These are phyloP conservation scores for Eremochloa ophiuroides DNA, from an alignment of 176 grass and related monocot genomes.

Conservation along the genomic window DNA sequence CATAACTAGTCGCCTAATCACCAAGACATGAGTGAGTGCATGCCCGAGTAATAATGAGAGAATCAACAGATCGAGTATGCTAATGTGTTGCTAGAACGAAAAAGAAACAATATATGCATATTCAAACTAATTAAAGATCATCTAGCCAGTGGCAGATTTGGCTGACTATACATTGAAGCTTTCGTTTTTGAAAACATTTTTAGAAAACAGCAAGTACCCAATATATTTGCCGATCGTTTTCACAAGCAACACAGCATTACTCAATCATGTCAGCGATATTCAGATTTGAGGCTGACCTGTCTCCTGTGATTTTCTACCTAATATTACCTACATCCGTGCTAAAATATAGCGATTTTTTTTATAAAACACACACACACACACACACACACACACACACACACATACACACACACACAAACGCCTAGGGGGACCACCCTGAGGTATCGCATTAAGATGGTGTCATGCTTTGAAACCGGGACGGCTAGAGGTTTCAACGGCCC, in stretches of 20 bases:
- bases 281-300: slow-evolving; percentile 15
- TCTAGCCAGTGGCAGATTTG: too few relatives aligned
- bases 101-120: background rate
- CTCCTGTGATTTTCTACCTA: background rate
- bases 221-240: background rate
- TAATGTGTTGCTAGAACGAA: too few relatives aligned
- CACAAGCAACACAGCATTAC: background rate
- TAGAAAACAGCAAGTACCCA: background rate
- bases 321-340: background rate
- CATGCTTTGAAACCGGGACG: too few relatives aligned
- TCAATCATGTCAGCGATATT: background rate
- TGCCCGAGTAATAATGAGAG: background rate
- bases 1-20: background rate
- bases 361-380: too few relatives aligned
- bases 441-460: too few relatives aligned
- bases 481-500: too few relatives aligned
- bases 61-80: background rate
- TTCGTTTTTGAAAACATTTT: background rate
- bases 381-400: too few relatives aligned
- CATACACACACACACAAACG: too few relatives aligned
- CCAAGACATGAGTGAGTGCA: background rate
- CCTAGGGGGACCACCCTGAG: too few relatives aligned
- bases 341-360: background rate
- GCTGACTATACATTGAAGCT: background rate
- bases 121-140: background rate